Evolutionary conservation across 306 rosid species (phyloP).

Genomic region (Ceratonia siliqua): DNA sequence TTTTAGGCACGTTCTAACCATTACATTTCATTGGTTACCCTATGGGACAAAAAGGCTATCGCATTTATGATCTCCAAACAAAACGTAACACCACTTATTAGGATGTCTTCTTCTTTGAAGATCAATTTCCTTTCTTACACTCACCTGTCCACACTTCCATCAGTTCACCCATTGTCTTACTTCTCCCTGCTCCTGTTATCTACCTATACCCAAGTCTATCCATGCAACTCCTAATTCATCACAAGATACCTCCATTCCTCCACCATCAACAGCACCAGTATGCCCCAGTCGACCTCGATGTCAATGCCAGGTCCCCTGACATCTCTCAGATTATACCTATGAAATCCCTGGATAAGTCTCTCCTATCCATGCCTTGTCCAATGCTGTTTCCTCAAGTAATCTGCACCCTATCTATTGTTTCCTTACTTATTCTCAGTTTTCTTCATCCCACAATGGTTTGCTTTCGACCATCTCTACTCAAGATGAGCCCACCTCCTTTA

Average conservation of each 20-base stretch:
- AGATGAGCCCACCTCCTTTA: not conserved
- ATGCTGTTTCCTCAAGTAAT: not conserved
- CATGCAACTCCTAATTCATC: too few relatives aligned
- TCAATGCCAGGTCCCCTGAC: not conserved
- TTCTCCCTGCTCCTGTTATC: too few relatives aligned
- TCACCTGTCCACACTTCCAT: too few relatives aligned
- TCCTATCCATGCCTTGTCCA: too few relatives aligned
- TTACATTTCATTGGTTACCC: not conserved
- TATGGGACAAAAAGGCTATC: not conserved
- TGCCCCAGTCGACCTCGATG: too few relatives aligned
- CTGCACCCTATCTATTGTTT: not conserved
- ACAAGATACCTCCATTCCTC: not conserved
- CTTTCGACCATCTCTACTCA: too few relatives aligned
- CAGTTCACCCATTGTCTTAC: not conserved
- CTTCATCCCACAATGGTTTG: not conserved
- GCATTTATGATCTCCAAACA: not conserved
- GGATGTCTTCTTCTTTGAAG: not conserved
- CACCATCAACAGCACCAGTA: too few relatives aligned
- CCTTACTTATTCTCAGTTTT: not conserved
- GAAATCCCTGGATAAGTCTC: too few relatives aligned
- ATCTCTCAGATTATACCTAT: not conserved
- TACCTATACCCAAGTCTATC: too few relatives aligned
- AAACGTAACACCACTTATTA: not conserved
- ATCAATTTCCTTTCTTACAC: not conserved
- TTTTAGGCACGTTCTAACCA: not conserved